Conservation (phyloP, 768 basidiomycete species). For the Dacryopinax spathularia region DNA sequence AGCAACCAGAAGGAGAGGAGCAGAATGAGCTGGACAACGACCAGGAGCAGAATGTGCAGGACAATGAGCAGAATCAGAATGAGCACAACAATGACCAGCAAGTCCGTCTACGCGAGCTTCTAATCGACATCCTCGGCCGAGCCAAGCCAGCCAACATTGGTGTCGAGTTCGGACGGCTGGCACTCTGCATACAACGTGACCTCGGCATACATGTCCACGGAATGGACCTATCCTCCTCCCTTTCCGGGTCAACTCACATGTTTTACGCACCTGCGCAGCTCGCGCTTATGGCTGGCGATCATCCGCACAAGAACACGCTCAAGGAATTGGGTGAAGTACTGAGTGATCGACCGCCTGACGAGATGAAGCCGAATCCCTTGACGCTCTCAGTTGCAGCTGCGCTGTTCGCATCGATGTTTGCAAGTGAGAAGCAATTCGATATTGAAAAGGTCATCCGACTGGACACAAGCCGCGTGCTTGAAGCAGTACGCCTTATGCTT, state of each 20-base stretch:
- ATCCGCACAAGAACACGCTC: background rate
- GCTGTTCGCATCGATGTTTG: background rate
- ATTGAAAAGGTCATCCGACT: background rate
- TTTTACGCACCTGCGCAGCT: background rate
- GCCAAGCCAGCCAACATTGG: background rate
- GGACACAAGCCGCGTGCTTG: background rate
- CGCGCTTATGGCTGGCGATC: background rate
- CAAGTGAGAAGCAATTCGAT: background rate
- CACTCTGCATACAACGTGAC: background rate
- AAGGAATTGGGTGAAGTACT: background rate
- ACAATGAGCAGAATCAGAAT: background rate
- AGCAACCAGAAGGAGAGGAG: background rate
- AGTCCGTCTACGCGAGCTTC: background rate
- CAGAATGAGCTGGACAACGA: no score
- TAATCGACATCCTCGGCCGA: background rate
- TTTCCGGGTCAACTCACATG: background rate
- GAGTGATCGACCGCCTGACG: background rate
- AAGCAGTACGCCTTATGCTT: background rate
- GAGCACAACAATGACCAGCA: background rate
- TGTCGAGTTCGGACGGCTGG: background rate
- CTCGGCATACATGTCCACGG: background rate
- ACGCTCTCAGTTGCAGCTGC: background rate
- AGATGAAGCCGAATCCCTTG: background rate
- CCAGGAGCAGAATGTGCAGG: no score
- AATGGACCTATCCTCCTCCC: background rate